A percentile compares a stretch with the other conserved stretches of the same genome.
These are phyloP conservation scores for Talaromyces sp. DNA, from an alignment of 2,329 filamentous ascomycete species.

Conservation along the genomic window DNA sequence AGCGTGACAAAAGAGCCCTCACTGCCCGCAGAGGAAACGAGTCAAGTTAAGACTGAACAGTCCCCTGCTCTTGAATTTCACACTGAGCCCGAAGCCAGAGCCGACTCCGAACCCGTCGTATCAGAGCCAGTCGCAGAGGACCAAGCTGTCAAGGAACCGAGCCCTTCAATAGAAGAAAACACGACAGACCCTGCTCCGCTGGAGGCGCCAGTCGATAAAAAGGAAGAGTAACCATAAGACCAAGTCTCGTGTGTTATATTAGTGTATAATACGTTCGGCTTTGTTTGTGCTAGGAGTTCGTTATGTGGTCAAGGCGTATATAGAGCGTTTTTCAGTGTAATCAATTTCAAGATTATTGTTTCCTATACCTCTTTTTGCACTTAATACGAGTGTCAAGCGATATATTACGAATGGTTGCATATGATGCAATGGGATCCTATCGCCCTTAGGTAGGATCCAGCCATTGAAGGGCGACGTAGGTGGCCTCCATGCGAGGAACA, in stretches of 20 bases:
- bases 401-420: too few species aligned
- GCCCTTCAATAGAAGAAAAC: neutral
- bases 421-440: too few species aligned
- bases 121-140: neutral
- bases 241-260: neutral
- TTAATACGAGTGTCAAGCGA: too few species aligned
- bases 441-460: too few species aligned
- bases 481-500: too few species aligned
- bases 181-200: neutral
- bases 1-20: constrained; percentile 30
- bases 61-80: neutral
- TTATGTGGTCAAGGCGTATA: neutral
- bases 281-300: neutral
- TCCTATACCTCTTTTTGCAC: neutral
- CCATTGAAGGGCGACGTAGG: too few species aligned
- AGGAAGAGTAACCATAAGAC: neutral
- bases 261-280: neutral
- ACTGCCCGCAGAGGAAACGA: neutral
- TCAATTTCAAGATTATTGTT: neutral
- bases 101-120: neutral
- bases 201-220: neutral
- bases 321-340: neutral
- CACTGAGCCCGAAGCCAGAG: neutral
- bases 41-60: neutral
- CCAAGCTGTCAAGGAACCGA: neutral